These are phyloP conservation scores for Amanita muscaria DNA, from an alignment of 768 basidiomycete genomes.

Conservation along the genomic window DNA sequence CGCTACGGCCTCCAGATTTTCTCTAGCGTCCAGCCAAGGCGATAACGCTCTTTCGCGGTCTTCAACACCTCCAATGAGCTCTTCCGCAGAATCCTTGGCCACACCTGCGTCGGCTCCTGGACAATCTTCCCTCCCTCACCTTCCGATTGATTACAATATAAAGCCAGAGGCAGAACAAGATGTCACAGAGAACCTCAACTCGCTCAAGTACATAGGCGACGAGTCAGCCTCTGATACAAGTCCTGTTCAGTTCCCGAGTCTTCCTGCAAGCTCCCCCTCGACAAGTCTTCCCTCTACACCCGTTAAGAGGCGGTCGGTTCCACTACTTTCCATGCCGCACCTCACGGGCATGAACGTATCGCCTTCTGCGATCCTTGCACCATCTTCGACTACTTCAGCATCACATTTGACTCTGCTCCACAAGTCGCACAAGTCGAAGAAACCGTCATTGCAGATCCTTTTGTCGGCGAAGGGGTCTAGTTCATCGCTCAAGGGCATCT, in stretches of 20 bases:
- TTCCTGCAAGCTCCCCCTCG: slow-evolving; percentile 1
- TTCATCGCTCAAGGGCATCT: slow-evolving; percentile 28
- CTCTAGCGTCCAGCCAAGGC: slow-evolving; percentile 22
- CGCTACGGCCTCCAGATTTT: slow-evolving; percentile 15
- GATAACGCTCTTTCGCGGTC: slow-evolving; percentile 16
- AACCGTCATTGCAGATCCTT: slow-evolving; percentile 60
- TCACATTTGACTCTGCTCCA: slow-evolving; percentile 20
- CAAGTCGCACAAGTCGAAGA: slow-evolving; percentile 40
- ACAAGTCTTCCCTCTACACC: slow-evolving; percentile 6
- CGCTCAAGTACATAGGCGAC: slow-evolving; percentile 21
- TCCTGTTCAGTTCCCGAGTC: slow-evolving; percentile 38
- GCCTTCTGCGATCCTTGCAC: slow-evolving; percentile 11
- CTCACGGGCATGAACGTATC: slow-evolving; percentile 16
- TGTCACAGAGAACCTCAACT: slow-evolving; percentile 20
- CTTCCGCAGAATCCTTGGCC: slow-evolving; percentile 52
- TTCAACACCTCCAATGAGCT: slow-evolving; percentile 42
- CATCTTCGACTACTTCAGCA: slow-evolving; percentile 14
- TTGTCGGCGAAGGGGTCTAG: slow-evolving; percentile 53
- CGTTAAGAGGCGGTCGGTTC: slow-evolving; percentile 30
- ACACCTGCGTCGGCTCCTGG: slow-evolving; percentile 47
- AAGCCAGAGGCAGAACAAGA: slow-evolving; percentile 11
- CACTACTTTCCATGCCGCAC: slow-evolving; percentile 29
- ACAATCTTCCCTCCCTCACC: slow-evolving; percentile 31
- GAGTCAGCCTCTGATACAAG: slow-evolving; percentile 22
- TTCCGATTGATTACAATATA: slow-evolving; percentile 23